A percentile compares a stretch with the other conserved stretches of the same genome.
Conservation (phyloP, 805 yeast species). For the Pichia sporocuriosa region DNA sequence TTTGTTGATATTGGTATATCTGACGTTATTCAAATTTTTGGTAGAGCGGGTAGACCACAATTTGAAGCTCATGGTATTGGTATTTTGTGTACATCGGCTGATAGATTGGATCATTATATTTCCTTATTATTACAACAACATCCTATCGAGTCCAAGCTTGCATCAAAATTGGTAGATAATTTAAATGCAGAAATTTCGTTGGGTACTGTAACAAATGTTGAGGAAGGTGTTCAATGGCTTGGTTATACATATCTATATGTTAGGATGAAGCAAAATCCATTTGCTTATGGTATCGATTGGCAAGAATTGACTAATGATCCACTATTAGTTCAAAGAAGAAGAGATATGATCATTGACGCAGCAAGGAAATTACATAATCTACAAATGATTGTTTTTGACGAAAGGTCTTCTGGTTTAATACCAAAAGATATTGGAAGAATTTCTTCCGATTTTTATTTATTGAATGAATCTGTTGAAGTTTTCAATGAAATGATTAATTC, state of each 20-base stretch:
- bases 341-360: conserved; percentile 69
- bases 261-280: conserved; percentile 90
- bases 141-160: conserved; percentile 84
- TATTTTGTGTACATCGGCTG: conserved; percentile 76
- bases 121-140: conserved; percentile 87
- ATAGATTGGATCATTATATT: conserved; percentile 80
- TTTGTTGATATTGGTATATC: conserved; percentile 89
- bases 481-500: conserved; percentile 84
- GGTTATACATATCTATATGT: conserved; percentile 94
- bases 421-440: conserved; percentile 90
- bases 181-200: conserved; percentile 93
- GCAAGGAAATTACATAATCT: conserved; percentile 77
- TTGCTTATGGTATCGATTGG: conserved; percentile 88
- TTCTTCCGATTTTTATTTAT: conserved; percentile 86
- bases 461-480: conserved; percentile 80
- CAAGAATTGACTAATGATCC: conserved; percentile 80
- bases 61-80: conserved; percentile 91
- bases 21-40: conserved; percentile 96
- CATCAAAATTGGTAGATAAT: conserved; percentile 78
- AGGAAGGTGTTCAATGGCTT: conserved; percentile 95
- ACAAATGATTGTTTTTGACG: conserved; percentile 93
- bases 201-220: conserved; percentile 91
- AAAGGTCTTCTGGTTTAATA: conserved; percentile 66
- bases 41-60: conserved; percentile 99
- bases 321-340: conserved; percentile 60